Base-by-base conservation (phyloP, 768 basidiomycete genomes). In the Auriscalpium vulgare region DNA sequence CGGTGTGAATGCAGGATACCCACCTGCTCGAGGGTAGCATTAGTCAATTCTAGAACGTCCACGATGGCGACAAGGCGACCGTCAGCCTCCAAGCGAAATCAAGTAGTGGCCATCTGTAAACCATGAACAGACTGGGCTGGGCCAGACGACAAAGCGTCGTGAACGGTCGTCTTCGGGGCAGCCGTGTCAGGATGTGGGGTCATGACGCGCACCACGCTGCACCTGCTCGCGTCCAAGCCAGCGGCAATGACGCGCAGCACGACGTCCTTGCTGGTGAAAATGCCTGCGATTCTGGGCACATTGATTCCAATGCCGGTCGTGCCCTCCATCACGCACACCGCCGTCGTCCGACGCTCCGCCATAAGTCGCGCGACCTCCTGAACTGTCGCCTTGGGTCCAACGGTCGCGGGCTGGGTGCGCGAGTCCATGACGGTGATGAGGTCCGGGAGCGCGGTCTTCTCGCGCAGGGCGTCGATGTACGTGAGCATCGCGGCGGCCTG, bases 141-240 rank as follows among this genome's bases (percentile, higher is more conserved):
- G 23, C 23, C 23, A 29, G 23, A 17, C 29, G 14, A 48, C 16
- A 38, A 17, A 43, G 49, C 40, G 21, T 98, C 95, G 62, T 98
- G 97, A 23, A 97, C 85, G 37, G 84, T 94, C 80, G 82, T 87
- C 0, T 85, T 82, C 0, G 97, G 95, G 52, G 87, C 83, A 6
- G 95, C 97, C 17, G 90, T 93, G 63, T 99, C 97, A 2, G 97
- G 97, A 71, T 99, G 97, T 38, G 97, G 97, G 0, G 97, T 99
- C 97, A 99, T 99, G 38, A 99, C 97, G 43, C 97, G 77, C 11
- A 99, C 91, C 53, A 99, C 97, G 63, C 92, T 94, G 72, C 95
- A 98, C 66, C 91, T 80, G 52, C 81, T 81, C 7, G 94, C 83
- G 65, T 98, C 95, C 67, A 98, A 74, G 10, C 95, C 95, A 13